Percentiles rank a stretch among this genome's conserved stretches.
phyloP scores from a whole-genome alignment of 257 asterid genomes.

The Petrea volubilis region DNA sequence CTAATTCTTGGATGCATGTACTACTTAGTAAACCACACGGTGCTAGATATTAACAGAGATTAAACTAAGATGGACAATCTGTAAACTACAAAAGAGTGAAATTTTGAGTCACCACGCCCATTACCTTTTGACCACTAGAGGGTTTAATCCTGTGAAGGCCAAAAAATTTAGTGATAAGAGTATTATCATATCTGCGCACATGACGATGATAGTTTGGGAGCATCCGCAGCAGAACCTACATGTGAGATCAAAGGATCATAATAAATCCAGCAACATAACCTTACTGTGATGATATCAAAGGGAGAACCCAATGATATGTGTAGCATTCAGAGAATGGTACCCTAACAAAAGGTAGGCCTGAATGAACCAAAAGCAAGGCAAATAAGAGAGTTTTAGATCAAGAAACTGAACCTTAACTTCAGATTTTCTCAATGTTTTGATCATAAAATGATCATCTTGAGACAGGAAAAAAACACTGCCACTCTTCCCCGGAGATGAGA shows the following conservation, averaged over 20 bases:
- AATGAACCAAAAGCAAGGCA: conserved; percentile 20
- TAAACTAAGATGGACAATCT: conserved; percentile 1
- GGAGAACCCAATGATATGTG: neutral
- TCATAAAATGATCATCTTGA: conserved; percentile 97
- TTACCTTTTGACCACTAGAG: conserved; percentile 95
- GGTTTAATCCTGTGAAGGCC: conserved; percentile 99
- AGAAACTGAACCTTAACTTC: conserved; percentile 83
- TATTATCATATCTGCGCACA: conserved; percentile 76
- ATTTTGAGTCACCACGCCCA: neutral
- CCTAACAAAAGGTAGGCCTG: neutral
- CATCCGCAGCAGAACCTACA: conserved; percentile 91
- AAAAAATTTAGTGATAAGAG: conserved; percentile 91
- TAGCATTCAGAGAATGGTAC: neutral
- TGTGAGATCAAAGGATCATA: conserved; percentile 24
- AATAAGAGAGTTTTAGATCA: conserved; percentile 20
- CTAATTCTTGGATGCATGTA: too few relatives aligned
- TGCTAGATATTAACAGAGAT: neutral
- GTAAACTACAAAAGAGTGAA: neutral
- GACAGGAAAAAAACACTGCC: conserved; percentile 96
- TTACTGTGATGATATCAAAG: neutral
- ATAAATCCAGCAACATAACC: conserved; percentile 4
- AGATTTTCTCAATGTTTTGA: conserved; percentile 89
- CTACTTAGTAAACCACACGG: neutral
- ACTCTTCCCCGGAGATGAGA: conserved; percentile 99
- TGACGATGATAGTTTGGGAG: conserved; percentile 88